Evolutionary conservation across 2,329 filamentous ascomycete species (phyloP), one percentile per base, ranked within the genome.

Genomic region (Cordyceps javanica): DNA sequence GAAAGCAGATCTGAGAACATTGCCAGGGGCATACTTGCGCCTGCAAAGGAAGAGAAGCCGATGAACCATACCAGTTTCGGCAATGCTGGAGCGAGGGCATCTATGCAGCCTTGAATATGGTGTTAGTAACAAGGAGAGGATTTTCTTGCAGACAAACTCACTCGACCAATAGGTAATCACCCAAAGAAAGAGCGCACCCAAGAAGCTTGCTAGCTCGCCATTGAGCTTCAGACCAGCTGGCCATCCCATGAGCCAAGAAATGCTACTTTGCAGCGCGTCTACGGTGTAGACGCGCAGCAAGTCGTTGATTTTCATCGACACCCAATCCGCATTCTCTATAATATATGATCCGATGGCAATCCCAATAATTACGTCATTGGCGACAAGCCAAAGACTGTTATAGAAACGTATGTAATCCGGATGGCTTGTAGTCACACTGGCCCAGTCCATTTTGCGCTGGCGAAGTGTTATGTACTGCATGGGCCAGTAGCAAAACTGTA

Each of bases 401-500:
- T 97, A 99, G 73, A 99, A 99, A 16, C 94, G 88, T 63, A 99
- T 99, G 70, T 99, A 99, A 71, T 99, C 94, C 0, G 93, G 91
- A 71, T 99, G 93, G 65, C 88, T 96, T 49, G 88, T 94, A 0
- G 92, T 97, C 57, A 97, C 89, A 69, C 93, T 97, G 59, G 91
- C 90, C 93, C 94, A 97, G 65, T 96, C 91, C 61, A 87, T 86
- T 68, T 96, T 95, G 39, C 92, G 82, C 67, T 90, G 86, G n/a
- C 92, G 87, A 48, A 99, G 73, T 16, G 91, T 97, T 44, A 93
- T 81, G 69, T 97, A 97, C 70, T 99, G 93, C 73, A 96, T 91
- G 2, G 94, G 95, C 92, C 93, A 97, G 71, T 99, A 99, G 73
- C 93, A 97, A 69, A 97, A 97, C 69, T 99, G 94, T 69, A 97